A percentile compares a stretch with the other conserved stretches of the same genome.
Conservation (phyloP, 371 early-diverging fungal genomes). For the Cokeromyces recurvatus region DNA sequence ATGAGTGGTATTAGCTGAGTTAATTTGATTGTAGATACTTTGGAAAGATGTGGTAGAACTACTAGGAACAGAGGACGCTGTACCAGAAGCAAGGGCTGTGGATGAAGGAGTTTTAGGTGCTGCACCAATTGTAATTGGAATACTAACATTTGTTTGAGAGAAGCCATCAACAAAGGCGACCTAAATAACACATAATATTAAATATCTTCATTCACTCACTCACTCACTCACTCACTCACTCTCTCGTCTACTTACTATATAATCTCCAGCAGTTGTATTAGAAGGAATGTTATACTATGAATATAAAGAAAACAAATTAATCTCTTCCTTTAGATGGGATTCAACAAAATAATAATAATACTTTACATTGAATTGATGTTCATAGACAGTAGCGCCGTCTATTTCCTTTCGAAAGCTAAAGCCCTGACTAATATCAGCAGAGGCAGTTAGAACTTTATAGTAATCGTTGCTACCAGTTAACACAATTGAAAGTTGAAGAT, state of each 20-base stretch:
- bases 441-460: constrained; percentile 2
- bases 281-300: constrained; percentile 29
- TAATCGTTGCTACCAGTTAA: constrained; percentile 16
- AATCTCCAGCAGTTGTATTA: constrained; percentile 20
- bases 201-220: no score
- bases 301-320: background rate
- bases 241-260: no score
- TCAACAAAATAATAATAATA: background rate
- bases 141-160: constrained; percentile 20
- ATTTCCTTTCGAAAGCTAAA: constrained; percentile 24
- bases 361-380: constrained; percentile 34
- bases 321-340: background rate
- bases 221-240: no score
- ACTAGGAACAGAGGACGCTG: background rate
- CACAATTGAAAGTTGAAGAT: constrained; percentile 22
- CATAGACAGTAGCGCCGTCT: constrained; percentile 21
- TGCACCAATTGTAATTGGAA: constrained; percentile 26
- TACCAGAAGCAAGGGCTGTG: background rate
- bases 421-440: constrained; percentile 28
- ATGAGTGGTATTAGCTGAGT: constrained; percentile 3
- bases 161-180: constrained; percentile 23
- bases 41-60: constrained; percentile 1
- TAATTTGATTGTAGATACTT: background rate
- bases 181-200: constrained; percentile 16
- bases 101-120: constrained; percentile 18